These are phyloP conservation scores for Centaurea solstitialis DNA, from an alignment of 129 eudicot species.

Conservation along the genomic window DNA sequence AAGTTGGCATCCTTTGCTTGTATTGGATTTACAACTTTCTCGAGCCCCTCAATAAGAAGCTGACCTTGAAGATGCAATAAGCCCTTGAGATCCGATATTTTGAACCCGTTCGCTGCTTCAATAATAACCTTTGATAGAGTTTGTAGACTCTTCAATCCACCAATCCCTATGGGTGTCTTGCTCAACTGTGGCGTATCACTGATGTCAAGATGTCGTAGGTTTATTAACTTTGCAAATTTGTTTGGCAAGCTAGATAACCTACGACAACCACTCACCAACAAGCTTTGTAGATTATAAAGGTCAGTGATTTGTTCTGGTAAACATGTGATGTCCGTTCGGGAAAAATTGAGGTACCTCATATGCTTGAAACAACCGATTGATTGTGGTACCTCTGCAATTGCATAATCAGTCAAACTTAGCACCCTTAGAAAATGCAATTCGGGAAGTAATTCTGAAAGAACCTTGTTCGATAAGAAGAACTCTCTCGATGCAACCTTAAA, in stretches of 20 bases:
- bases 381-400: slow-evolving; percentile 22
- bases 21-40: slow-evolving; percentile 27
- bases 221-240: slow-evolving; percentile 1
- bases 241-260: slow-evolving; percentile 33
- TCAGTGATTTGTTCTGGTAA: slow-evolving; percentile 29
- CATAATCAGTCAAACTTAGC: slow-evolving; percentile 11
- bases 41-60: slow-evolving; percentile 33
- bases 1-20: slow-evolving; percentile 44
- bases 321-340: slow-evolving; percentile 14
- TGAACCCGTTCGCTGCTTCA: slow-evolving; percentile 26
- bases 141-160: slow-evolving; percentile 31
- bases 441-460: slow-evolving; percentile 28
- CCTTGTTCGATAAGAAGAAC: slow-evolving; percentile 17
- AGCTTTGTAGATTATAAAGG: slow-evolving; percentile 39
- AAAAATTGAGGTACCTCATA: slow-evolving; percentile 31
- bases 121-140: too few species aligned
- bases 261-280: too few species aligned
- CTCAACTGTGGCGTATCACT: slow-evolving; percentile 26
- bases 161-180: slow-evolving; percentile 36
- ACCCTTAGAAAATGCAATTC: slow-evolving; percentile 24
- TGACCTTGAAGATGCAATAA: slow-evolving; percentile 26
- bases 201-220: too few species aligned
- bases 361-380: slow-evolving; percentile 25
- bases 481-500: too few species aligned
- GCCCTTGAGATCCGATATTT: slow-evolving; percentile 27